A percentile compares a stretch with the other conserved stretches of the same genome.
Conservation (phyloP, 2,329 filamentous ascomycete species). For the Trichoderma afroharzianum region DNA sequence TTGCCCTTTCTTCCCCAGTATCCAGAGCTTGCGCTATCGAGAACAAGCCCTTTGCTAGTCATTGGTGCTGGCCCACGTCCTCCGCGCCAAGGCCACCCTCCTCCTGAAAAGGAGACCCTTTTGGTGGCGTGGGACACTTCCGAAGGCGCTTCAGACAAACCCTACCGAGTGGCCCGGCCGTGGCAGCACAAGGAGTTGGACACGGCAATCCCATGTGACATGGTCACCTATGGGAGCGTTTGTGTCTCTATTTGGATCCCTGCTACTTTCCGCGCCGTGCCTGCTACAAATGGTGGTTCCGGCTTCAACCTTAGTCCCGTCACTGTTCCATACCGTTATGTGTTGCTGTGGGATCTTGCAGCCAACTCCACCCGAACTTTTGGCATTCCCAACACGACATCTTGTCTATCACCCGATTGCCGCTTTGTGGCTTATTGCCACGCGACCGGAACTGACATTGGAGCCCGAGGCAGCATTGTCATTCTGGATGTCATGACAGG, state of each 20-base stretch:
- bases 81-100: constrained; percentile 35
- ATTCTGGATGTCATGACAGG: constrained; percentile 38
- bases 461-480: constrained; percentile 32
- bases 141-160: constrained; percentile 28
- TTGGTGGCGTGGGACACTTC: constrained; percentile 39
- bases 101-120: constrained; percentile 36
- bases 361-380: constrained; percentile 37
- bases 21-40: constrained; percentile 39
- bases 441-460: constrained; percentile 30
- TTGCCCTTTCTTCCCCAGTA: constrained; percentile 38
- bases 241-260: constrained; percentile 42
- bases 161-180: constrained; percentile 35
- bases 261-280: constrained; percentile 34
- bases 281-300: constrained; percentile 26
- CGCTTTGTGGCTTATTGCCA: constrained; percentile 40
- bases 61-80: constrained; percentile 38
- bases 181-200: constrained; percentile 39
- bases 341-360: constrained; percentile 40
- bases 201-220: constrained; percentile 36
- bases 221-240: constrained; percentile 37
- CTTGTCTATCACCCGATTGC: constrained; percentile 40
- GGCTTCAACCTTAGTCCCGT: constrained; percentile 35
- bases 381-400: constrained; percentile 37
- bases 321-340: constrained; percentile 31
- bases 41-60: constrained; percentile 37